These are phyloP conservation scores for Aureobasidium sp. DNA, from an alignment of 2,329 filamentous ascomycete genomes.

Conservation along the genomic window DNA sequence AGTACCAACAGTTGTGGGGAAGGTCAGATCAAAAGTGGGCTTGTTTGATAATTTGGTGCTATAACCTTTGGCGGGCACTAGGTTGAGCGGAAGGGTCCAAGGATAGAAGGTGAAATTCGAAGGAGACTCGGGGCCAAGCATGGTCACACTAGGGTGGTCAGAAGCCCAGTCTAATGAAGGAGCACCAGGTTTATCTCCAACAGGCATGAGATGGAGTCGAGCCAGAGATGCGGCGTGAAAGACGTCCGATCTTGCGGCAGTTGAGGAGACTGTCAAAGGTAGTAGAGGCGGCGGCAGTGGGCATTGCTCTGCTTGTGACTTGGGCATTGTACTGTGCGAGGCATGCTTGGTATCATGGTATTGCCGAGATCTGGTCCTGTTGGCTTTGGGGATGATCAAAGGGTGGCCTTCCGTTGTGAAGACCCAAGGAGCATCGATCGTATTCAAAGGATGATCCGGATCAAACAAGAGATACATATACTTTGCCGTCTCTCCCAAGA, in stretches of 20 bases:
- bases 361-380: conserved; percentile 46
- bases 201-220: conserved; percentile 68
- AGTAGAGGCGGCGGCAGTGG: conserved; percentile 53
- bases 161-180: conserved; percentile 48
- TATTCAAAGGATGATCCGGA: conserved; percentile 76
- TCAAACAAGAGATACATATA: conserved; percentile 93
- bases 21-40: conserved; percentile 63
- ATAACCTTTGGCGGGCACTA: conserved; percentile 71
- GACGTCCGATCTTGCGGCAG: conserved; percentile 70
- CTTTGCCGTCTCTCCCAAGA: conserved; percentile 91
- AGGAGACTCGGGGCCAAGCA: conserved; percentile 50
- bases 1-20: conserved; percentile 50
- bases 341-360: conserved; percentile 2
- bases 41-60: conserved; percentile 66
- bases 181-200: conserved; percentile 48
- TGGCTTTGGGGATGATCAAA: conserved; percentile 62
- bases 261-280: conserved; percentile 68
- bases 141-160: conserved; percentile 48
- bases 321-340: not conserved
- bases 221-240: conserved; percentile 86
- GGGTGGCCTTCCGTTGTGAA: conserved; percentile 97
- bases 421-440: conserved; percentile 77
- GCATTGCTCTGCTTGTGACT: conserved; percentile 41
- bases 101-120: conserved; percentile 83
- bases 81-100: conserved; percentile 75